Evolutionary conservation across 1,284 basidiomycete species (phyloP), one percentile per base, ranked within the genome.

Genomic region (Ganoderma lucidum): DNA sequence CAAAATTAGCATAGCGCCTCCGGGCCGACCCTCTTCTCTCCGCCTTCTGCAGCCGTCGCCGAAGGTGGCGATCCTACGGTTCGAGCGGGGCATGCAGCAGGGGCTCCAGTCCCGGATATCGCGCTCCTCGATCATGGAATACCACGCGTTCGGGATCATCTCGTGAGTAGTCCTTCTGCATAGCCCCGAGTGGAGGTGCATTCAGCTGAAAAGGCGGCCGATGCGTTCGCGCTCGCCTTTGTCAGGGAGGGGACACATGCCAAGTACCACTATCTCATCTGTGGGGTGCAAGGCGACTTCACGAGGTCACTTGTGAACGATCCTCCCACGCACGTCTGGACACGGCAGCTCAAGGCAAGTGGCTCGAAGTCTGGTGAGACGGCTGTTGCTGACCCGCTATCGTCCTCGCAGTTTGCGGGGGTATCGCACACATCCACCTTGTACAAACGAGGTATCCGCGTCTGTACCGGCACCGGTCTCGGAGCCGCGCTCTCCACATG

Each of bases 211-310:
- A 10, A 69, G 66, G 67, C 35, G 41, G 69, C 68, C 66, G 72
- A 37, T 65, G 67, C 68, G 32, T 6, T 17, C 37, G 37, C 65
- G 41, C 12, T 9, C 45, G 23, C 65, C 67, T 70, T 67, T 65
- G 28, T 61, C 72, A 90, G 88, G 32, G 88, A 90, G 75, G 90
- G 90, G 1, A 85, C 80, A 35, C 79, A 90, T 65, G 83, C 90
- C 17, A 85, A 87, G 68, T 84, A 87, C 71, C 90, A 92, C 79
- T 92, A 91, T 78, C 83, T 92, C 64, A 90, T 92, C 65, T 90
- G 88, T 73, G 90, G 90, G 63, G 90, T 91, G 1, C 89, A 91
- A 77, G 90, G 90, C 42, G 90, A 92, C 76, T 92, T 91, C 78
- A 93, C 90, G 44, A 84, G 84, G 64, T 81, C 83, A 39, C 83